Evolutionary conservation across 176 grass and related monocot genomes (phyloP), one percentile per base, ranked within the genome.

Genomic region (Oryza brachyantha): DNA sequence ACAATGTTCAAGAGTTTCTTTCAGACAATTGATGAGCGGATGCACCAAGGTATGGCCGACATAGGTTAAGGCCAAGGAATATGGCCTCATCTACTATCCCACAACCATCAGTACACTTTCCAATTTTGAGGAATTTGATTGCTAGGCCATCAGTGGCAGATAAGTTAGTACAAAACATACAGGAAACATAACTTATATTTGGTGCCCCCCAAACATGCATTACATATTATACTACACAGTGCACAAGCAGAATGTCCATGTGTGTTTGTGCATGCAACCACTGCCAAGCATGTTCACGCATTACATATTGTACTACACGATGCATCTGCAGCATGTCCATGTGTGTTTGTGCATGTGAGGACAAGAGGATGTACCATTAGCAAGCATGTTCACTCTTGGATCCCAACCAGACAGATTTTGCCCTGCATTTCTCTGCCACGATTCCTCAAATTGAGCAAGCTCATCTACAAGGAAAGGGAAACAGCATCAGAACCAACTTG

Each of bases 371-470:
- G 61, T 84, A 81, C 91, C 81, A 9, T 38, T 85, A 31, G 50
- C 60, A 79, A 73, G 64, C 38, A 85, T 82, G 77, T 85, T 77
- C 46, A 71, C 26, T 69, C 74, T 81, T 10, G 54, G 64, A 63
- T 90, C 79, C 81, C 73, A 85, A 19, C 78, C 84, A 57, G 81
- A 84, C 13, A 92, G 58, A 61, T 87, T 69, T 9, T 77, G 19
- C 45, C 79, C 54, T 61, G 65, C 75, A 77, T 92, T 96, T 70
- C 76, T 86, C 72, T 70, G 83, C 93, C 93, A 96, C 11, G 84
- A 68, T 77, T 92, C 60, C 66, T 96, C 89, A 81, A 96, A 96
- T 1, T 29, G 62, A 85, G 22, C 11, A 78, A 90, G 60, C 72
- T 88, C 89, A 74, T 88, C 89, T 92, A 16, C 43, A 68, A 29